Conservation (phyloP, 352 stramenopile species). For the Albugo candida region DNA sequence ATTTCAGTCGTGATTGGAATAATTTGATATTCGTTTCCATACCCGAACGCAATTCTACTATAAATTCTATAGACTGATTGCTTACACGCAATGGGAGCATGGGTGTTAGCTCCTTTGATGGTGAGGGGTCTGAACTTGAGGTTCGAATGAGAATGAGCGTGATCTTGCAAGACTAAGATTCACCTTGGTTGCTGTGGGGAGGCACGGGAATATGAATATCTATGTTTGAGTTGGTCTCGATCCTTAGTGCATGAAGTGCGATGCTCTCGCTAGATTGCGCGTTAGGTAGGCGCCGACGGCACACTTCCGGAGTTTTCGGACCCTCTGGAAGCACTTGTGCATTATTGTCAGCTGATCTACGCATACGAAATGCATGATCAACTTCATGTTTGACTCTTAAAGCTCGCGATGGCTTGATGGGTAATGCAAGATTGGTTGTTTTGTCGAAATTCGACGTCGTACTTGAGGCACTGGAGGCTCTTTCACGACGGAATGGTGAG, state of each 20-base stretch:
- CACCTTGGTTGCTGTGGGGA: neutral
- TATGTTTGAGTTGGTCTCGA: neutral
- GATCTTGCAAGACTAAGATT: neutral
- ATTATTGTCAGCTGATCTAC: too few relatives aligned
- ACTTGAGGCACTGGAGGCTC: neutral
- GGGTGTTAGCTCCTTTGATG: neutral
- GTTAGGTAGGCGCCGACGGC: too few relatives aligned
- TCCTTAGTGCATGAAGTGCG: too few relatives aligned
- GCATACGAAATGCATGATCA: too few relatives aligned
- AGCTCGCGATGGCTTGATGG: neutral
- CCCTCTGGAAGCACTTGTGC: too few relatives aligned
- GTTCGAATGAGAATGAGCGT: neutral
- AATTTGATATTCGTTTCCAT: constrained; percentile 72
- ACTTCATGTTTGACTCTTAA: neutral
- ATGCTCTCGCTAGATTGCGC: too few relatives aligned
- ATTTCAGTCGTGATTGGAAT: constrained; percentile 45
- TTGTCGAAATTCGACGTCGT: neutral
- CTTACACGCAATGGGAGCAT: too few relatives aligned
- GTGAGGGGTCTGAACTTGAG: neutral
- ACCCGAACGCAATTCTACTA: constrained; percentile 64
- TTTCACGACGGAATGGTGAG: constrained; percentile 26
- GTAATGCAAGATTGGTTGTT: neutral
- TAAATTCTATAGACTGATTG: constrained; percentile 21
- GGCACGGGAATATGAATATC: neutral
- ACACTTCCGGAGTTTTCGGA: too few relatives aligned